Conservation (phyloP, 2,329 filamentous ascomycete species). For the Talaromyces islandicus region DNA sequence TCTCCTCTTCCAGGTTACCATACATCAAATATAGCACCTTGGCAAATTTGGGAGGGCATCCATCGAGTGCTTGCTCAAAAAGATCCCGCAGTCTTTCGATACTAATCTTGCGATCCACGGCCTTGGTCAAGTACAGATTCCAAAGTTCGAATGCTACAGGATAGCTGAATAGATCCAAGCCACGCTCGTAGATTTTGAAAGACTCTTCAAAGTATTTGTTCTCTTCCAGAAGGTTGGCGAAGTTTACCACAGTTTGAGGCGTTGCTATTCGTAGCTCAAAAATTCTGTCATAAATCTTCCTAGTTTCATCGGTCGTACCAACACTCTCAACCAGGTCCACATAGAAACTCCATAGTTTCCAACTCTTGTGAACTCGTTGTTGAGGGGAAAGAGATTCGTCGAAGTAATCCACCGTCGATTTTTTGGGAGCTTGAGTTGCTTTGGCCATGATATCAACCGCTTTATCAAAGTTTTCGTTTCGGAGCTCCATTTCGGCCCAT, state of each 20-base stretch:
- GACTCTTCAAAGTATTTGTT: conserved; percentile 94
- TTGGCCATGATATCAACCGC: conserved; percentile 96
- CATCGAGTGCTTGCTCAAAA: conserved; percentile 94
- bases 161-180: conserved; percentile 96
- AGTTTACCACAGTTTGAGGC: conserved; percentile 97
- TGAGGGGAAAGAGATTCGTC: conserved; percentile 91
- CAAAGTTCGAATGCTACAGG: conserved; percentile 97
- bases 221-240: conserved; percentile 90
- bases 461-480: conserved; percentile 91
- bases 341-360: conserved; percentile 99
- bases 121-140: conserved; percentile 97
- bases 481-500: conserved; percentile 97
- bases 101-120: conserved; percentile 89
- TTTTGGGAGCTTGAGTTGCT: conserved; percentile 91
- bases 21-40: conserved; percentile 98
- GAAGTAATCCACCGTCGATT: conserved; percentile 98
- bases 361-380: conserved; percentile 96
- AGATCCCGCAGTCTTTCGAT: conserved; percentile 91
- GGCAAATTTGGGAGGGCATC: conserved; percentile 90
- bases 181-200: conserved; percentile 96
- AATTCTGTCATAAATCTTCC: conserved; percentile 91
- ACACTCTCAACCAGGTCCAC: conserved; percentile 96
- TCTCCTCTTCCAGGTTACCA: conserved; percentile 91
- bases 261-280: conserved; percentile 98
- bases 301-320: conserved; percentile 82